Evolutionary conservation across 2,329 filamentous ascomycete genomes (phyloP).

Genomic region (Pezicula neosporulosa): DNA sequence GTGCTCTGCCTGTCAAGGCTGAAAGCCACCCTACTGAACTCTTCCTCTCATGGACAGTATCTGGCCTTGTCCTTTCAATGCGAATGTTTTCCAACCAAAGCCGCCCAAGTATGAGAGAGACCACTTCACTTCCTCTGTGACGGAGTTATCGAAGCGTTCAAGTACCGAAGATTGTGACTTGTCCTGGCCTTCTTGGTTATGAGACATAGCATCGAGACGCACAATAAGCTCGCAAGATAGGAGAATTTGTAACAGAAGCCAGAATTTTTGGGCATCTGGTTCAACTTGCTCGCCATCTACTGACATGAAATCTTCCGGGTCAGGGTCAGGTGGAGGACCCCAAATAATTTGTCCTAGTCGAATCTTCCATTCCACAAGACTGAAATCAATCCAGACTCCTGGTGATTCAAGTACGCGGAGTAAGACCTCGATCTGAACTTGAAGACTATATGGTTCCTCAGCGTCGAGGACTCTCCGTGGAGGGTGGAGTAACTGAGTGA

Average conservation of each 20-base stretch:
- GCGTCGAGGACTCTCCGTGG: conserved; percentile 53
- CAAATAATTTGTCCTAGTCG: conserved; percentile 70
- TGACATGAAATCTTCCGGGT: conserved; percentile 49
- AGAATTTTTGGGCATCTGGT: conserved; percentile 60
- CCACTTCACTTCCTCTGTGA: conserved; percentile 62
- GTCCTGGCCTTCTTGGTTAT: conserved; percentile 51
- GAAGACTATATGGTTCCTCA: conserved; percentile 57
- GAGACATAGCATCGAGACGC: conserved; percentile 59
- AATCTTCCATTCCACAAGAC: conserved; percentile 71
- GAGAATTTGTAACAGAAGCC: conserved; percentile 63
- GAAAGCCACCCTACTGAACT: conserved; percentile 48
- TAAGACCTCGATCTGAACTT: conserved; percentile 67
- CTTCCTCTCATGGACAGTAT: conserved; percentile 22
- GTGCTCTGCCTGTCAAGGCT: conserved; percentile 45
- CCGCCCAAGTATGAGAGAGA: conserved; percentile 61
- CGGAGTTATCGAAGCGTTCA: conserved; percentile 58
- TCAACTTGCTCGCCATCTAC: conserved; percentile 47
- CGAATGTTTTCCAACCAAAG: conserved; percentile 67
- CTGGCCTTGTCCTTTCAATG: conserved; percentile 42
- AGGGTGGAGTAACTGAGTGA: conserved; percentile 55
- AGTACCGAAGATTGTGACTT: conserved; percentile 53
- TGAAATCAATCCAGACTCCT: conserved; percentile 73
- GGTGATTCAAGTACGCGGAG: conserved; percentile 61
- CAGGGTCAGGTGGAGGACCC: conserved; percentile 47
- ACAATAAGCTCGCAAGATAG: conserved; percentile 63